Base-by-base conservation (phyloP, 257 asterid genomes). In the Solanum bulbocastanum region DNA sequence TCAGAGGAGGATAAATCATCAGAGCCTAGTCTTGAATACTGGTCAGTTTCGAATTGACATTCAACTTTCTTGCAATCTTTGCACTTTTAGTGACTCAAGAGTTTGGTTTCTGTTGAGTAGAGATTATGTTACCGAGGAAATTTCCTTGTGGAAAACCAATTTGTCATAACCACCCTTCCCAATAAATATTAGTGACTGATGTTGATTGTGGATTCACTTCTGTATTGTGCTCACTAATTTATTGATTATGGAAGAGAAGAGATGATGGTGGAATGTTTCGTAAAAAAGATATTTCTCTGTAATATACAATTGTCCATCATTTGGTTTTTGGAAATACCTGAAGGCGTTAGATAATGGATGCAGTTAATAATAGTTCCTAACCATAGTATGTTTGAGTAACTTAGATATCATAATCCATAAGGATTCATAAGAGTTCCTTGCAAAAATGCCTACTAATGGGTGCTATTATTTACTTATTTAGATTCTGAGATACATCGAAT, bases 1-100 rank as follows among this genome's bases (percentile, higher is more conserved):
- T 96, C 99, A 22, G 99, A 97, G 93, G 99, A 97, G 92, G 99
- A 96, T 92, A 97, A 97, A 92, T 91, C 99, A 86, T 97, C 99
- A 22, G 99, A 95, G 90, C 99, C 98, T 87, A 94, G 99, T 90
- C 99, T 97, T 88, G 99, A 96, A 82, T 97, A 94, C 86, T 97
- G 99, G 99, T 97, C 89, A 75, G 96, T 92, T 56, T 74, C 62
- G 86, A 82, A 82, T 52, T 82, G 44, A 49, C 86, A 49, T 49
- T 49, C 39, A 30, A 18, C 22, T 32, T 82, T 30, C 32, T 49
- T 82, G 71, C 85, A 49, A 49, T 81, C 69, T 30, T 76, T 79
- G 84, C 62, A 79, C 62, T 79, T 78, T 44, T 79, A 42, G 39
- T n/a, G 62, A 25, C 62, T 40, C 65, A 79, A 79, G 66, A 79